Evolutionary conservation across 352 stramenopile genomes (phyloP), one percentile per base, ranked within the genome.

Genomic region (Globisporangium takayamanum): DNA sequence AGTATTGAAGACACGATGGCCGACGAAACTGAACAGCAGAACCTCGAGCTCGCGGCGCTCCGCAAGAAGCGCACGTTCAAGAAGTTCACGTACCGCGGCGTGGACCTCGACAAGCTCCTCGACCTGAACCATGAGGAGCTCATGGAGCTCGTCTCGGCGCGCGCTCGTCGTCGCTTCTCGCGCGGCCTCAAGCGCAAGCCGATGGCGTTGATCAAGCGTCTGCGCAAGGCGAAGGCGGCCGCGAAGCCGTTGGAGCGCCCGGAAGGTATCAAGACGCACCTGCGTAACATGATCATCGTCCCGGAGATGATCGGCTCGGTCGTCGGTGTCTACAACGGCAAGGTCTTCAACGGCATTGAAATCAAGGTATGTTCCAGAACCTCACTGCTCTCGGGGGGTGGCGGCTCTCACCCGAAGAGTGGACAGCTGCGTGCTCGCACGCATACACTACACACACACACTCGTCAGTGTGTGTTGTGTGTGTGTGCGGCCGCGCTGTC

Each of bases 261-360:
- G 20, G 88, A 97, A 70, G 91, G 94, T 69, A 97, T 99, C 77
- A 99, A 99, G 92, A 99, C 97, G 59, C 97, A 99, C 87, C 78
- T 99, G 62, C 92, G 97, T 82, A 98, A 99, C 88, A 99, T 99
- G 97, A 98, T 99, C 76, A 99, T 99, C 73, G 94, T 99, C 58
- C 97, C 97, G 55, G 97, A 99, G 85, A 99, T 99, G 97, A 99
- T 99, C 78, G 97, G 97, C 74, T 98, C 92, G 69, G 97, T 99
- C 66, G 92, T 99, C 69, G 97, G 95, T 76, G 97, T 99, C 59
- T 99, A 99, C 95, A 99, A 99, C 82, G 97, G 97, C 88, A 98
- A 99, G 80, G 96, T 97, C 76, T 99, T 99, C 80, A 98, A 97
- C 84, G 92, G 93, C 82, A 97, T 99, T 77, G 97, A 99, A 84